Evolutionary conservation across 768 basidiomycete species (phyloP), one percentile per base, ranked within the genome.

Genomic region (Agrocybe pediades): DNA sequence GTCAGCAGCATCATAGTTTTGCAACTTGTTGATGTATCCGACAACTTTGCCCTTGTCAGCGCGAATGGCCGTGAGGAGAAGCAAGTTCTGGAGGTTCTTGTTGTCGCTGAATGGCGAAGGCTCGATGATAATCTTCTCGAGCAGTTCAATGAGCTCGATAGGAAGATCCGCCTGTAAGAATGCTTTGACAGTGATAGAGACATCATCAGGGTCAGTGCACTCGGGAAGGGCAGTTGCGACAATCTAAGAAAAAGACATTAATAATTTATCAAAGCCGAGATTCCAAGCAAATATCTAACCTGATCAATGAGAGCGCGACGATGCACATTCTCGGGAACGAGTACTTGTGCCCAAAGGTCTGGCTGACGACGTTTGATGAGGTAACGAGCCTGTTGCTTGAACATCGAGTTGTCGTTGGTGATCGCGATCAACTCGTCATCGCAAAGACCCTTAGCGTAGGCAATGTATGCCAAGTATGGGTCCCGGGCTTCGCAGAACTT

Each of bases 401-500:
- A 99, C 97, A 99, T 99, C 11, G 95, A 88, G 76, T 99, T 99
- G 60, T 96, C 95, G 67, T 98, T 98, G 44, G 97, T 98, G 69
- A 99, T 96, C 19, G 85, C 71, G 65, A 99, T 95, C 55, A 99
- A 83, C 71, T 99, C 97, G 5, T 98, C 94, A 60, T 99, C 97
- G 67, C 97, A 99, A 72, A 98, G 90, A 53, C 97, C 97, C 69
- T 98, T 98, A 30, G 97, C 97, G 66, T 98, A 99, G 0, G 97
- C 97, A 62, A 99, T 98, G 74, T 96, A 99, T 20, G 97, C 97
- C 54, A 99, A 79, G 75, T 97, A 98, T 1, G 97, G 97, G 68
- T 99, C 97, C 40, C 97, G 89, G 49, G 92, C 92, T 74, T 98
- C 97, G 74, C 97, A 99, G 83, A 98, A 99, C 74, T 98, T 98